A percentile compares a stretch with the other conserved stretches of the same genome.
Evolutionary conservation across 768 basidiomycete species (phyloP).

Genomic region (Pleurotus platypus): DNA sequence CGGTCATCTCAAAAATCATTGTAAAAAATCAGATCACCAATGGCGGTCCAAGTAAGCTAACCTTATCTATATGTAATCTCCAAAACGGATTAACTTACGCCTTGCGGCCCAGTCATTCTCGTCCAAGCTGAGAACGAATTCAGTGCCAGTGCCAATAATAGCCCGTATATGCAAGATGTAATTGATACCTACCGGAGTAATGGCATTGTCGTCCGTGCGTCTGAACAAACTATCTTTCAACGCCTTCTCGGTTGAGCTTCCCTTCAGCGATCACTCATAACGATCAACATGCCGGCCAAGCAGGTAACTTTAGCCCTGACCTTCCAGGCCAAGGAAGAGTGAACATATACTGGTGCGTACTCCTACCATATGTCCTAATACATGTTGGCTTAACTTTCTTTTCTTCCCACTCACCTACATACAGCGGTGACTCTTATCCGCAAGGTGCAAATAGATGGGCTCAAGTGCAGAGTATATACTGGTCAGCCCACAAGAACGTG

Average conservation of each 20-base stretch:
- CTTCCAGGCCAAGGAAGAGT: constrained; percentile 38
- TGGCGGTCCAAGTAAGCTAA: constrained; percentile 49
- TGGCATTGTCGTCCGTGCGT: constrained; percentile 45
- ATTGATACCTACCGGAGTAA: constrained; percentile 41
- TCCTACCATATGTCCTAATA: background rate
- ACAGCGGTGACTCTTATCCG: constrained; percentile 49
- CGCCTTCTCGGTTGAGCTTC: background rate
- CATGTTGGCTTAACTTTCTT: background rate
- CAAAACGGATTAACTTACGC: background rate
- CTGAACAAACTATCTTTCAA: background rate
- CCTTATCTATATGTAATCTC: background rate
- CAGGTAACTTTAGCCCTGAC: constrained; percentile 50
- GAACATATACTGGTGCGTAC: constrained; percentile 43
- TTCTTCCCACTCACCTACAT: background rate
- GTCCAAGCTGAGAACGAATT: constrained; percentile 58
- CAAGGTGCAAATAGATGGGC: constrained; percentile 45
- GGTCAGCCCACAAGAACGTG: constrained; percentile 37
- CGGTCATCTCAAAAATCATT: constrained; percentile 43
- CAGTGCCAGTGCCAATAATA: constrained; percentile 35
- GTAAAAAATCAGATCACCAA: constrained; percentile 55
- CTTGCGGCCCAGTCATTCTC: constrained; percentile 34
- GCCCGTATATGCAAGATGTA: constrained; percentile 47
- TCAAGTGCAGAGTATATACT: constrained; percentile 47
- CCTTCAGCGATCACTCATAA: constrained; percentile 43
- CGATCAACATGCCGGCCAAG: constrained; percentile 43